Evolutionary conservation across 495 filamentous ascomycete genomes (phyloP).

Genomic region (Gamarada debralockiae): DNA sequence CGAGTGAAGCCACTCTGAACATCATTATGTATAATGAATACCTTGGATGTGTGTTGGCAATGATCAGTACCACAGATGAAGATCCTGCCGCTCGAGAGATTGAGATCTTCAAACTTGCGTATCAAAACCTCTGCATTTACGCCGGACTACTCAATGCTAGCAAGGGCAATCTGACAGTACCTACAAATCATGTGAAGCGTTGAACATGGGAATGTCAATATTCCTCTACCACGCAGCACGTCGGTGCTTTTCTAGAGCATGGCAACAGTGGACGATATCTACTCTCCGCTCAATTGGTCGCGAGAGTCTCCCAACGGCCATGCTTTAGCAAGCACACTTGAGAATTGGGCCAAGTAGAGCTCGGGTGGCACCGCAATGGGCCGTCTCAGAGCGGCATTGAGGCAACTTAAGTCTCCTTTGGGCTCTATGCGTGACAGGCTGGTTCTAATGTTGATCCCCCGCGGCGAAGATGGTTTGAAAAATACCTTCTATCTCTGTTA

Average conservation of each 20-base stretch:
- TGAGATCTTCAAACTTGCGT: conserved; percentile 12
- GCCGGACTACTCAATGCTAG: conserved; percentile 3
- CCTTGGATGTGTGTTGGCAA: conserved; percentile 9
- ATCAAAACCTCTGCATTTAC: conserved; percentile 14
- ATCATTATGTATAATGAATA: conserved; percentile 14
- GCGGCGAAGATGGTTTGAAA: conserved; percentile 1
- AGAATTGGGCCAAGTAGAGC: conserved; percentile 8
- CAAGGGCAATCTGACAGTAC: not conserved
- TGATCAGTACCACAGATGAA: conserved; percentile 6
- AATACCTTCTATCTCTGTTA: conserved; percentile 6
- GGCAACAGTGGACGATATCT: conserved; percentile 11
- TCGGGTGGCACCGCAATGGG: not conserved
- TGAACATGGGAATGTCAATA: conserved; percentile 12
- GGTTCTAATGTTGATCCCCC: conserved; percentile 11
- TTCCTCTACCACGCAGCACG: conserved; percentile 9
- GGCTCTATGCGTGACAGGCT: conserved; percentile 7
- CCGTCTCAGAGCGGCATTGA: too few relatives aligned
- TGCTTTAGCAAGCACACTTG: conserved; percentile 8
- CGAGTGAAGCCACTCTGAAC: conserved; percentile 14
- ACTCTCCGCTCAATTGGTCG: conserved; percentile 4
- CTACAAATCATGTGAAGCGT: conserved; percentile 13
- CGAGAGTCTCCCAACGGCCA: conserved; percentile 10
- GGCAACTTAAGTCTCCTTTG: not conserved
- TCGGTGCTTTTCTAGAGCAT: conserved; percentile 8
- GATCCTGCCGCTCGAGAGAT: conserved; percentile 1